Conservation (phyloP, 768 basidiomycete genomes). For the Podaxis rugospora region DNA sequence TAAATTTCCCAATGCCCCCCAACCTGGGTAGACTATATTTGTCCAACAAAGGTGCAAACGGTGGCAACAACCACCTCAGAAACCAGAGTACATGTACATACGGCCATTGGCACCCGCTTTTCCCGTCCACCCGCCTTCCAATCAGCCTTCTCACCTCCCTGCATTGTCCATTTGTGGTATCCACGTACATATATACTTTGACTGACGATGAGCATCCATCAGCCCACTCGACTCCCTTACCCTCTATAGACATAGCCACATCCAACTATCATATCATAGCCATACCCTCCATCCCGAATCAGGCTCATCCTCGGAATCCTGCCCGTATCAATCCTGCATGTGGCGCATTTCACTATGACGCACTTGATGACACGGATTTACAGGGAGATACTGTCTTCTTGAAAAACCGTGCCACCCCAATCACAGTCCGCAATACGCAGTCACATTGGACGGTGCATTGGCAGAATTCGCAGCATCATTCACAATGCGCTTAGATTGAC, state of each 20-base stretch:
- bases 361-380: not conserved
- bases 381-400: not conserved
- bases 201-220: slow-evolving; percentile 2
- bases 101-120: slow-evolving; percentile 2
- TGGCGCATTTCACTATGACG: not conserved
- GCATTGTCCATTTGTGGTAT: not conserved
- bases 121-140: not conserved
- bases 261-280: not conserved
- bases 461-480: not conserved
- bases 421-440: slow-evolving; percentile 1
- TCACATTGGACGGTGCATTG: not conserved
- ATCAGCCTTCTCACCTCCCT: not conserved
- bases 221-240: slow-evolving; percentile 1
- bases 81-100: slow-evolving; percentile 7
- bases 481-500: not conserved
- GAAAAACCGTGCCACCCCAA: not conserved
- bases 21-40: slow-evolving; percentile 7
- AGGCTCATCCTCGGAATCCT: not conserved
- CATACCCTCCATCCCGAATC: not conserved
- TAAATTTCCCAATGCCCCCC: not conserved
- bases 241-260: not conserved
- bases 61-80: not conserved
- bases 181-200: not conserved
- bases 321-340: not conserved
- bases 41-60: not conserved